A percentile compares a stretch with the other conserved stretches of the same genome.
Conservation (phyloP, 805 yeast genomes). For the Komagataella ulmi region DNA sequence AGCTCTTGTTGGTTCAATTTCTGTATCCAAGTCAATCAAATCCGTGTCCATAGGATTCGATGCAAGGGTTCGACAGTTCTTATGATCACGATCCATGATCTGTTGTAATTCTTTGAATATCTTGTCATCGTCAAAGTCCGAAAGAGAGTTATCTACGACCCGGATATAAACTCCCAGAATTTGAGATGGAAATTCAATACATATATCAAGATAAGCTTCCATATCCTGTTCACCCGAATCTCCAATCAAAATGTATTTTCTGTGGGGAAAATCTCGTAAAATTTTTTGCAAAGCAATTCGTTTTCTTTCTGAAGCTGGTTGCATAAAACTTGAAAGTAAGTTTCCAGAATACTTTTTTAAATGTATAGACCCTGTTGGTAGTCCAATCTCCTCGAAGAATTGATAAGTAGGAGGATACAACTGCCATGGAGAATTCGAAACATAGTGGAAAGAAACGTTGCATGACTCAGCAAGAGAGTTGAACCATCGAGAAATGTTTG, state of each 20-base stretch:
- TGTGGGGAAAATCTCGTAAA: slow-evolving; percentile 57
- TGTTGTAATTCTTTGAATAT: slow-evolving; percentile 10
- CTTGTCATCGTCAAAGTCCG: slow-evolving; percentile 30
- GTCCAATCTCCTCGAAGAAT: slow-evolving; percentile 37
- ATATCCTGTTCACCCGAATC: slow-evolving; percentile 94
- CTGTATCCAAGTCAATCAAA: slow-evolving; percentile 22
- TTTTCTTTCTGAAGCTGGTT: slow-evolving; percentile 79
- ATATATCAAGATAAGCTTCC: slow-evolving; percentile 75
- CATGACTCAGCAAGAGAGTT: slow-evolving; percentile 26
- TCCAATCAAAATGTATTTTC: slow-evolving; percentile 77
- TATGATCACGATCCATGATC: slow-evolving; percentile 5
- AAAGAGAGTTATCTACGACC: slow-evolving; percentile 57
- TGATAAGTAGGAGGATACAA: slow-evolving; percentile 46
- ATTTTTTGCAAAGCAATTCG: slow-evolving; percentile 49
- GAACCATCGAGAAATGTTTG: slow-evolving; percentile 68
- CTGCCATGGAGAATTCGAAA: slow-evolving; percentile 94
- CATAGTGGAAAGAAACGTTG: slow-evolving; percentile 64
- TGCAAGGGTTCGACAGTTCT: slow-evolving; percentile 3
- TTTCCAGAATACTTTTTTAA: slow-evolving; percentile 82
- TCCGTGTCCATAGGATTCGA: slow-evolving; percentile 10
- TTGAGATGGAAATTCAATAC: slow-evolving; percentile 45
- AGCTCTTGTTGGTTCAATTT: background rate
- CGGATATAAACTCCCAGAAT: slow-evolving; percentile 70
- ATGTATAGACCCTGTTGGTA: slow-evolving; percentile 78
- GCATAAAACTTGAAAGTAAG: slow-evolving; percentile 67